A percentile compares a stretch with the other conserved stretches of the same genome.
Evolutionary conservation across 352 stramenopile species (phyloP).

Genomic region (Globisporangium barbulae): DNA sequence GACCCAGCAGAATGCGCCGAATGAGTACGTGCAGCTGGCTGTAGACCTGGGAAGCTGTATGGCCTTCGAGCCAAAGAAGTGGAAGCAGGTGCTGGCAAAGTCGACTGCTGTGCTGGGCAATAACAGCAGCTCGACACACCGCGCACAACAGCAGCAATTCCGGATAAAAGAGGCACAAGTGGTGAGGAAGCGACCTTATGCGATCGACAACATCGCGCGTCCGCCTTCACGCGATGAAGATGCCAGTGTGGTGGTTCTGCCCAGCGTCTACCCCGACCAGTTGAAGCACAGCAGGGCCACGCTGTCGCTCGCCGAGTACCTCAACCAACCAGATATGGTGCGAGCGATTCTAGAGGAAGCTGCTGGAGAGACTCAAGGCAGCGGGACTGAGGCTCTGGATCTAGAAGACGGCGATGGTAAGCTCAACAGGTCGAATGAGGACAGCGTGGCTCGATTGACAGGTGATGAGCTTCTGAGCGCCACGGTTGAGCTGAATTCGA

Average conservation of each 20-base stretch:
- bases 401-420: background rate
- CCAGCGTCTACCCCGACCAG: background rate
- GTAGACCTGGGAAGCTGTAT: conserved; percentile 44
- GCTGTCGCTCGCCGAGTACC: conserved; percentile 33
- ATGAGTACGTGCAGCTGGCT: conserved; percentile 50
- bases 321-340: conserved; percentile 43
- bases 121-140: background rate
- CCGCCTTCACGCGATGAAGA: conserved; percentile 37
- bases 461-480: background rate
- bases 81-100: conserved; percentile 42
- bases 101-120: conserved; percentile 24
- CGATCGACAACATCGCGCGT: background rate
- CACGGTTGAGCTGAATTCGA: background rate
- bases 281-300: background rate
- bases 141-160: background rate
- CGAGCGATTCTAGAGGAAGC: conserved; percentile 26
- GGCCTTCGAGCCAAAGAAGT: conserved; percentile 58
- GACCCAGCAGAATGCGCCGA: conserved; percentile 4
- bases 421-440: background rate
- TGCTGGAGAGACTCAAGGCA: background rate
- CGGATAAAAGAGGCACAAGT: background rate
- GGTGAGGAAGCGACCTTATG: background rate
- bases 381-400: background rate
- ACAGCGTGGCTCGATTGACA: background rate
- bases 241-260: background rate